phyloP scores from a whole-genome alignment of 257 asterid genomes.

The Solanum chiquidenum region DNA sequence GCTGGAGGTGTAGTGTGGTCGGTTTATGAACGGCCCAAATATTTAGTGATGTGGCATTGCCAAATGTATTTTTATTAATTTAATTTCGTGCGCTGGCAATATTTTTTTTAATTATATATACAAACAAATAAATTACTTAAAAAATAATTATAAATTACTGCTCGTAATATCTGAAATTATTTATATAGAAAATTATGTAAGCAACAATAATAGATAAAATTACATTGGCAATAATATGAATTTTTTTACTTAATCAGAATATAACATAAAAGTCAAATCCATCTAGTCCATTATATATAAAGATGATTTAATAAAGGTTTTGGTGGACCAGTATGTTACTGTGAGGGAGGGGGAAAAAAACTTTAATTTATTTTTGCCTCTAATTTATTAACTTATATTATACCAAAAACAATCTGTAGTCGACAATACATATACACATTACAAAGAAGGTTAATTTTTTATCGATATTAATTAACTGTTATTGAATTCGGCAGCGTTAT shows the following conservation, averaged over 20 bases:
- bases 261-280: neutral
- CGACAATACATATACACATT: no score
- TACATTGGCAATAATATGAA: neutral
- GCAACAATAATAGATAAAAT: neutral
- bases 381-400: neutral
- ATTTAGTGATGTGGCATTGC: neutral
- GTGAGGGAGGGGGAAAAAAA: neutral
- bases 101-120: no score
- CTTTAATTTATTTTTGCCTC: neutral
- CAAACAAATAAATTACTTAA: neutral
- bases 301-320: neutral
- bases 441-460: no score
- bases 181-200: neutral
- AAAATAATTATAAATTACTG: neutral
- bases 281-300: neutral
- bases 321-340: neutral
- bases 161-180: neutral
- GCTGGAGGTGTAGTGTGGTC: neutral
- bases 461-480: no score
- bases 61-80: no score
- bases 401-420: no score
- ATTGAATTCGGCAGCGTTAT: fast-evolving
- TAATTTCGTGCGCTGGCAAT: neutral
- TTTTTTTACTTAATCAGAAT: neutral
- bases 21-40: neutral